Evolutionary conservation across 176 grass and related monocot genomes (phyloP).

Genomic region (Microstegium vimineum): DNA sequence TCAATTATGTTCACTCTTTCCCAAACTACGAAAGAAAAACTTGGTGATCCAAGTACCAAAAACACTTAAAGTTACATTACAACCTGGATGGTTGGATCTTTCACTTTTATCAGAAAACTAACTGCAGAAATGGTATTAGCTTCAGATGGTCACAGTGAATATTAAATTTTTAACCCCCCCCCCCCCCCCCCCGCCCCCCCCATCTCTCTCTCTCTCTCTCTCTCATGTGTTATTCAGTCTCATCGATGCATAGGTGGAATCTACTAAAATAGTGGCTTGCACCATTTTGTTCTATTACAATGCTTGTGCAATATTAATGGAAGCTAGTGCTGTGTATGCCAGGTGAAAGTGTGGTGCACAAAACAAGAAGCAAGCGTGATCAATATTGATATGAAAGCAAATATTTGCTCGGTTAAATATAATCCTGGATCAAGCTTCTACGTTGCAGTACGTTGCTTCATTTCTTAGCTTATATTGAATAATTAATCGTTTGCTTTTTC

Average conservation of each 20-base stretch:
- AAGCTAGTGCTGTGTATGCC: too few relatives aligned
- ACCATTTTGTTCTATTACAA: neutral
- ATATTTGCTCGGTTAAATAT: constrained; percentile 99
- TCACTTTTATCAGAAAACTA: neutral
- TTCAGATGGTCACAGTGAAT: neutral
- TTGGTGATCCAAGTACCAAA: neutral
- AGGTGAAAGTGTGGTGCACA: constrained; percentile 78
- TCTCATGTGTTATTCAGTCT: neutral
- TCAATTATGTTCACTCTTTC: neutral
- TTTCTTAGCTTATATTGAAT: constrained; percentile 29
- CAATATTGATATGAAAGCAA: constrained; percentile 99
- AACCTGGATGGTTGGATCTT: neutral
- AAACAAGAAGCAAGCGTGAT: constrained; percentile 96
- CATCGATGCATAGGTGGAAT: neutral
- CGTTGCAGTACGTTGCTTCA: constrained; percentile 73
- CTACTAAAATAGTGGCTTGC: neutral
- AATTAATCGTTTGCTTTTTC: constrained; percentile 16
- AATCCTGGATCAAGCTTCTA: constrained; percentile 85
- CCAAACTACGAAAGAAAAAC: neutral
- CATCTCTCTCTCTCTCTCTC: too few relatives aligned
- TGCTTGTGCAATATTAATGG: too few relatives aligned
- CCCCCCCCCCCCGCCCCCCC: too few relatives aligned
- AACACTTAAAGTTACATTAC: neutral
- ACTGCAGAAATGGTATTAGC: neutral
- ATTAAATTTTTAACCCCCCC: too few relatives aligned